Evolutionary conservation across 2,329 filamentous ascomycete species (phyloP), one percentile per base, ranked within the genome.

Genomic region (Fusarium bactridioides): DNA sequence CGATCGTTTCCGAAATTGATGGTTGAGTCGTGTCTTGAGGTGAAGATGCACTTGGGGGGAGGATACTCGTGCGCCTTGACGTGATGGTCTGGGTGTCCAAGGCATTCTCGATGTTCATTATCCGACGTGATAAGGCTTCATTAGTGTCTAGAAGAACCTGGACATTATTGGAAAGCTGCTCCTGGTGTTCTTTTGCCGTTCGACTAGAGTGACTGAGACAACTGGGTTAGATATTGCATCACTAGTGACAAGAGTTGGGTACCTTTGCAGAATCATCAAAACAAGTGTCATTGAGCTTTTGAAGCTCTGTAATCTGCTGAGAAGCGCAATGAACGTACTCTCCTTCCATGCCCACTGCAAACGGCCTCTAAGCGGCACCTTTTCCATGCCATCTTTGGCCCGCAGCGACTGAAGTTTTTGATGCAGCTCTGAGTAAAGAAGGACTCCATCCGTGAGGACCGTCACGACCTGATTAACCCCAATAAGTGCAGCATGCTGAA

Each of bases 351-450:
- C 67, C 64, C 59, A 70, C 8, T 63, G 47, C 4, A 65, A 10
- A 0, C 67, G 57, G 1, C 61, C 37, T 2, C 54, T 19, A 0
- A 74, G 21, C 2, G 64, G 38, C 2, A 74, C 29, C 0, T 43
- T 48, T 3, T 18, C 27, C 1, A 37, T 16, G 1, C 23, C 21
- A 0, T 62, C 51, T 5, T 47, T 35, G 0, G 55, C 0, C 15
- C 61, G n/a, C 6, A 74, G 19, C 0, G 68, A 69, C 2, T n/a
- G 25, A 12, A 70, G 41, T 10, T 59, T 43, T 0, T 23, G 40
- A 7, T 74, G 61, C 1, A 74, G 10, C 10, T 74, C 68, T 0
- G 71, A 74, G 16, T 74, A 74, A 0, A 74, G 11, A 1, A 74
- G 56, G 0, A 74, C 72, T 0, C 71, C 72, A 3, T 70, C 71